Evolutionary conservation across 495 filamentous ascomycete species (phyloP).

Genomic region (Penicillium daleae): DNA sequence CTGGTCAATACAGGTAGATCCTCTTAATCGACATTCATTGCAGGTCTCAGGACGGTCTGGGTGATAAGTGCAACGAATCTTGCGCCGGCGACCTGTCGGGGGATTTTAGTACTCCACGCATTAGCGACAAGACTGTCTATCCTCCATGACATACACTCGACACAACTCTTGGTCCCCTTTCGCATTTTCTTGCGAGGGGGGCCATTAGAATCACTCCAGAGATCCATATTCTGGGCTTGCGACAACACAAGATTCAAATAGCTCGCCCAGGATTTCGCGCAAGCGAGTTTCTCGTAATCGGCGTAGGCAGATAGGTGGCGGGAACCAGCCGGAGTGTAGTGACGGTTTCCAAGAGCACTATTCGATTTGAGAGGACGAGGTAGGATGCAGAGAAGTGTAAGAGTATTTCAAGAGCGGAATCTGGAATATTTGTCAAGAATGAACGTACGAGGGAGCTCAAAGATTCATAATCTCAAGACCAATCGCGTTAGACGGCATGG

Average conservation of each 20-base stretch:
- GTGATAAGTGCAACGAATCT: constrained; percentile 44
- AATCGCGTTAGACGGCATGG: background rate
- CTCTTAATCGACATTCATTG: constrained; percentile 42
- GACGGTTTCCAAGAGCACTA: background rate
- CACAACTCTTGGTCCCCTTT: constrained; percentile 47
- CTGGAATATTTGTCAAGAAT: background rate
- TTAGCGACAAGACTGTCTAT: background rate
- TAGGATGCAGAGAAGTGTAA: background rate
- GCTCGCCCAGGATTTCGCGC: background rate
- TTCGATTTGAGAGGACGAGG: background rate
- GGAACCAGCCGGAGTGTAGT: background rate
- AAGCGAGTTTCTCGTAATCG: background rate
- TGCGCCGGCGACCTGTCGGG: constrained; percentile 41
- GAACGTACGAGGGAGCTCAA: background rate
- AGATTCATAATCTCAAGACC: background rate
- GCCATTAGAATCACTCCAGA: constrained; percentile 26
- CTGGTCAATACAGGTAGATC: constrained; percentile 40
- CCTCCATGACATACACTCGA: constrained; percentile 36
- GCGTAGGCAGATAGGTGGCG: background rate
- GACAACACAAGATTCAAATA: background rate
- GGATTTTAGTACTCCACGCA: constrained; percentile 1
- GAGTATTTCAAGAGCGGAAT: background rate
- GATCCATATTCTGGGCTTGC: constrained; percentile 17
- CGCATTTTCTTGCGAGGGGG: constrained; percentile 45
- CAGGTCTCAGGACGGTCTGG: constrained; percentile 34